phyloP scores from a whole-genome alignment of 2,329 filamentous ascomycete species.

The Diaporthe vaccinii region DNA sequence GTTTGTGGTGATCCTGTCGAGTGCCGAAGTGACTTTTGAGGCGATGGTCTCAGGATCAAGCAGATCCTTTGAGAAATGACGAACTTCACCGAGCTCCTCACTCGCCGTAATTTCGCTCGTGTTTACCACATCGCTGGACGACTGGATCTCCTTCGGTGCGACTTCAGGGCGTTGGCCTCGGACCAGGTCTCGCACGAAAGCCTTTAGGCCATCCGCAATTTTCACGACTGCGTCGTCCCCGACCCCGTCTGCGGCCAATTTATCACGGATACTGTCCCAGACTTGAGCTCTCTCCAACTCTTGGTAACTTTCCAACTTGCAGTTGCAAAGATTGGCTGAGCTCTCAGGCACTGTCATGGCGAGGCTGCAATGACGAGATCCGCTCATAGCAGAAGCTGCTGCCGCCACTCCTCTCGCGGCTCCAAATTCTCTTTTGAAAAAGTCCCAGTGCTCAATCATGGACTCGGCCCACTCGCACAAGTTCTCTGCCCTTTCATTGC shows the following conservation, averaged over 20 bases:
- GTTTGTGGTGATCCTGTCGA: neutral
- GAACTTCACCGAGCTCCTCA: neutral
- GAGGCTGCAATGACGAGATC: too few relatives aligned
- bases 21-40: constrained; percentile 1
- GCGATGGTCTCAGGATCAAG: neutral
- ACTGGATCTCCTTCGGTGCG: neutral
- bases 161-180: neutral
- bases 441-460: neutral
- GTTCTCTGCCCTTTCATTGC: neutral
- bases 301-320: neutral
- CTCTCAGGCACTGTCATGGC: neutral
- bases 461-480: constrained; percentile 19
- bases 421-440: neutral
- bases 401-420: neutral
- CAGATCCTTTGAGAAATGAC: neutral
- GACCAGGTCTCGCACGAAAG: neutral
- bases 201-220: neutral
- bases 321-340: neutral
- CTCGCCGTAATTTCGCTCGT: neutral
- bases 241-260: constrained; percentile 18
- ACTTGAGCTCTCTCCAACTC: neutral
- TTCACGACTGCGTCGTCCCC: neutral
- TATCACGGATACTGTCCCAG: neutral
- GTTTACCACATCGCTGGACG: neutral
- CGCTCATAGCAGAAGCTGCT: neutral